These are phyloP conservation scores for Wickerhamiella slavikovae DNA, from an alignment of 805 yeast species.

Conservation along the genomic window DNA sequence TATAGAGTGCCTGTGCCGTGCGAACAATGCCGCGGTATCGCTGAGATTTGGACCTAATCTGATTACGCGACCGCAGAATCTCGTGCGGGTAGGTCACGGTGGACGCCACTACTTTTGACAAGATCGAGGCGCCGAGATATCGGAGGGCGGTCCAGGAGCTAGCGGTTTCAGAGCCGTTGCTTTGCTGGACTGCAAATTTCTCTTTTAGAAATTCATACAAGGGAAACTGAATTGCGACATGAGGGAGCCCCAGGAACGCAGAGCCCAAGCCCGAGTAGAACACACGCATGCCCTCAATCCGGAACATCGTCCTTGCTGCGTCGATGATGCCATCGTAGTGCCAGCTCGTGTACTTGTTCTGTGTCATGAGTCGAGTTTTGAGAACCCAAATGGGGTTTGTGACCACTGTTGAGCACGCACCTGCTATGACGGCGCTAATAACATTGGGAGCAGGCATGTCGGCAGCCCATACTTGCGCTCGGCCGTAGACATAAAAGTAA, in stretches of 20 bases:
- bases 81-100: slow-evolving; percentile 89
- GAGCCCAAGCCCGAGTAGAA: slow-evolving; percentile 84
- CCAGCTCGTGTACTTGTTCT: slow-evolving; percentile 16
- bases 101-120: slow-evolving; percentile 77
- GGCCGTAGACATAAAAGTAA: slow-evolving; percentile 76
- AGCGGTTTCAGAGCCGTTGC: slow-evolving; percentile 11
- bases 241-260: slow-evolving; percentile 72
- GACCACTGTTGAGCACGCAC: slow-evolving; percentile 59
- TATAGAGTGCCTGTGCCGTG: slow-evolving; percentile 23
- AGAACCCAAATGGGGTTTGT: slow-evolving; percentile 94
- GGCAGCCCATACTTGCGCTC: slow-evolving; percentile 6
- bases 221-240: slow-evolving; percentile 93
- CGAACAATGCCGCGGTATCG: slow-evolving; percentile 18
- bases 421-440: slow-evolving; percentile 66
- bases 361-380: slow-evolving; percentile 79
- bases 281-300: slow-evolving; percentile 56
- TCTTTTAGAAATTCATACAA: slow-evolving; percentile 63
- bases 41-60: slow-evolving; percentile 22
- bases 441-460: slow-evolving; percentile 20
- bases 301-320: slow-evolving; percentile 63
- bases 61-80: slow-evolving; percentile 79
- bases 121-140: slow-evolving; percentile 45
- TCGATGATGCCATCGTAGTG: slow-evolving; percentile 61
- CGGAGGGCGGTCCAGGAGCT: slow-evolving; percentile 12
- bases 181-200: slow-evolving; percentile 9